These are phyloP conservation scores for Sordariomycetes sp. DNA, from an alignment of 2,329 filamentous ascomycete genomes.

Conservation along the genomic window DNA sequence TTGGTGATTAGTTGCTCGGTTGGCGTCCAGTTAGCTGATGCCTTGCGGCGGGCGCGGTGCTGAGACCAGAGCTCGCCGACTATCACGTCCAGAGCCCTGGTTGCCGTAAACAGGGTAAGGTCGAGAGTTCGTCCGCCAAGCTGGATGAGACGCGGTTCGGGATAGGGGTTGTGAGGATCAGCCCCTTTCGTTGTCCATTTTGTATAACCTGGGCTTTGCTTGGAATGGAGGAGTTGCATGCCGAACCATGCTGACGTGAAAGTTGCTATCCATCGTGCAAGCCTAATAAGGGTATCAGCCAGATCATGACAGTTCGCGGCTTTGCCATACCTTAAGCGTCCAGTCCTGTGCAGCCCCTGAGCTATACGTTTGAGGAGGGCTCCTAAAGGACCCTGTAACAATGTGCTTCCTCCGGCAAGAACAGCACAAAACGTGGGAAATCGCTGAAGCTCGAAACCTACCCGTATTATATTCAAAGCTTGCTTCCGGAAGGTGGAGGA, in stretches of 20 bases:
- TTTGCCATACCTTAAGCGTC: not conserved
- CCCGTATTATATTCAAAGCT: conserved; percentile 31
- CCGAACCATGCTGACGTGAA: conserved; percentile 51
- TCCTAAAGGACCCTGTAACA: conserved; percentile 32
- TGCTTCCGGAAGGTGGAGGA: conserved; percentile 19
- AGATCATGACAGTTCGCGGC: conserved; percentile 5
- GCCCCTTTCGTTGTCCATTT: not conserved
- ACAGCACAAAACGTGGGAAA: conserved; percentile 56
- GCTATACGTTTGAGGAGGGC: not conserved
- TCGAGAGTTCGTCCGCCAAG: conserved; percentile 68
- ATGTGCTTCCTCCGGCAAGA: conserved; percentile 48
- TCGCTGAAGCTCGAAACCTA: conserved; percentile 43
- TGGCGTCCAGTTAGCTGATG: conserved; percentile 35
- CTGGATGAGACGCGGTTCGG: conserved; percentile 1
- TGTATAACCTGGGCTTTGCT: conserved; percentile 27
- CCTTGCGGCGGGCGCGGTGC: conserved; percentile 32
- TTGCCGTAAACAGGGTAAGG: conserved; percentile 68
- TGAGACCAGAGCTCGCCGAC: conserved; percentile 56
- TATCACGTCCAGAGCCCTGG: conserved; percentile 63
- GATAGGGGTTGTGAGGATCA: not conserved
- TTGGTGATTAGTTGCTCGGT: conserved; percentile 22
- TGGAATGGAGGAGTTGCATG: conserved; percentile 47
- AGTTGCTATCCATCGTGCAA: conserved; percentile 47
- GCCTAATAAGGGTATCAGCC: conserved; percentile 22
- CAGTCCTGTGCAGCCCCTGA: not conserved